Conservation (phyloP, 805 yeast genomes). For the Lipomyces japonicus region DNA sequence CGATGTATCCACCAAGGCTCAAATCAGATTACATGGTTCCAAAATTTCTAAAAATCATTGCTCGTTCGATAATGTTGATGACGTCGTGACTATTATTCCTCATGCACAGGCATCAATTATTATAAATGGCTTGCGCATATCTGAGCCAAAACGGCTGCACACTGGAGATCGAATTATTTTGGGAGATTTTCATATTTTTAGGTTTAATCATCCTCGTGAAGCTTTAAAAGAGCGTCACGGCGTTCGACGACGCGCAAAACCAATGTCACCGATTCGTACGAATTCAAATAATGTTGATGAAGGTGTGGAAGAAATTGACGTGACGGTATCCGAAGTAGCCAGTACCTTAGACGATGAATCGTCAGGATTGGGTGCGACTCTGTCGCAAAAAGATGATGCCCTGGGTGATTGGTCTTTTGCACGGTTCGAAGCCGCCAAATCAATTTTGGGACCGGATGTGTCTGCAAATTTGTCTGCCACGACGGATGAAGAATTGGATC, state of each 20-base stretch:
- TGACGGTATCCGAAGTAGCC: background rate
- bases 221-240: slow-evolving; percentile 14
- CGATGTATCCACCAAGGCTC: slow-evolving; percentile 24
- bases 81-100: slow-evolving; percentile 26
- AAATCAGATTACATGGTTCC: slow-evolving; percentile 31
- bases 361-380: slow-evolving; percentile 1
- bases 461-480: slow-evolving; percentile 9
- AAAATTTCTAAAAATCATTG: slow-evolving; percentile 29
- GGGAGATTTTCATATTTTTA: slow-evolving; percentile 31
- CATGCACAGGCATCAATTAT: slow-evolving; percentile 23
- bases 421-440: slow-evolving; percentile 19
- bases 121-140: slow-evolving; percentile 29
- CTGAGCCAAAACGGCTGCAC: slow-evolving; percentile 18
- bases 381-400: slow-evolving; percentile 6
- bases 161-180: slow-evolving; percentile 32
- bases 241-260: background rate
- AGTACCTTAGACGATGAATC: slow-evolving; percentile 10
- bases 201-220: slow-evolving; percentile 31
- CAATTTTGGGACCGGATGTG: slow-evolving; percentile 19
- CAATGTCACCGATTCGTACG: background rate
- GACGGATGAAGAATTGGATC: slow-evolving; percentile 25
- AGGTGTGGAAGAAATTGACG: slow-evolving; percentile 1
- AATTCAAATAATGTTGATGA: background rate
- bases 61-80: slow-evolving; percentile 24
- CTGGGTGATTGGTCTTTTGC: slow-evolving; percentile 23